phyloP scores from a whole-genome alignment of 441 rosid species.

The Biscutella laevigata region DNA sequence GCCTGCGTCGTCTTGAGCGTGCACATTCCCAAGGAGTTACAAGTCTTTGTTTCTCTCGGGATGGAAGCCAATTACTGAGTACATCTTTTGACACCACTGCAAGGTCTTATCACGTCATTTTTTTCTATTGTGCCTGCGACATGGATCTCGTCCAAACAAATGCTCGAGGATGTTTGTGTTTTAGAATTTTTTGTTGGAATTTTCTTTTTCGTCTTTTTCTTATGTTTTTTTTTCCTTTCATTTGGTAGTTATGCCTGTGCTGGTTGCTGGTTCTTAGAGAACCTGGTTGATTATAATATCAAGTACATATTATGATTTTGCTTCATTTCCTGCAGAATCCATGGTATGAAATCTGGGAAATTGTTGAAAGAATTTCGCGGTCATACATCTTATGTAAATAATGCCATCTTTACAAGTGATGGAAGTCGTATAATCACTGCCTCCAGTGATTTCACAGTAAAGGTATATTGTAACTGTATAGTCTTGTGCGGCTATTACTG shows the following conservation, averaged over 20 bases:
- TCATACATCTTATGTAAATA: slow-evolving; percentile 59
- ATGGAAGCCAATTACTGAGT: slow-evolving; percentile 91
- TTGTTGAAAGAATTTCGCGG: slow-evolving; percentile 89
- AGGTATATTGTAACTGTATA: slow-evolving; percentile 15
- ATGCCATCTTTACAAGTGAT: slow-evolving; percentile 85
- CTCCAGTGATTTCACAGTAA: slow-evolving; percentile 75
- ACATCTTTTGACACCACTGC: slow-evolving; percentile 92
- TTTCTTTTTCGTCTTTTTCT: neutral
- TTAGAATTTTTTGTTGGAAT: neutral
- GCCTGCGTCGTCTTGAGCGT: slow-evolving; percentile 86
- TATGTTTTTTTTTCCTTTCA: neutral
- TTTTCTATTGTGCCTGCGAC: neutral
- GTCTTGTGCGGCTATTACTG: neutral
- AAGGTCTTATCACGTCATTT: slow-evolving; percentile 35
- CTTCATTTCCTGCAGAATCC: slow-evolving; percentile 44
- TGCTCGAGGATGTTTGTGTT: neutral
- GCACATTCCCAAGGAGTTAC: slow-evolving; percentile 95
- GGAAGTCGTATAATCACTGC: slow-evolving; percentile 88
- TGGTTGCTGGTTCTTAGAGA: neutral
- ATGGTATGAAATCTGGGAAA: slow-evolving; percentile 90
- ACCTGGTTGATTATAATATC: neutral
- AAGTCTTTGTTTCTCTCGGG: slow-evolving; percentile 87
- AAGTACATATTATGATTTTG: neutral
- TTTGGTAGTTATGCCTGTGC: neutral
- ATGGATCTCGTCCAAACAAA: neutral